Conservation (phyloP, 306 rosid species). For the Ziziphus jujuba region DNA sequence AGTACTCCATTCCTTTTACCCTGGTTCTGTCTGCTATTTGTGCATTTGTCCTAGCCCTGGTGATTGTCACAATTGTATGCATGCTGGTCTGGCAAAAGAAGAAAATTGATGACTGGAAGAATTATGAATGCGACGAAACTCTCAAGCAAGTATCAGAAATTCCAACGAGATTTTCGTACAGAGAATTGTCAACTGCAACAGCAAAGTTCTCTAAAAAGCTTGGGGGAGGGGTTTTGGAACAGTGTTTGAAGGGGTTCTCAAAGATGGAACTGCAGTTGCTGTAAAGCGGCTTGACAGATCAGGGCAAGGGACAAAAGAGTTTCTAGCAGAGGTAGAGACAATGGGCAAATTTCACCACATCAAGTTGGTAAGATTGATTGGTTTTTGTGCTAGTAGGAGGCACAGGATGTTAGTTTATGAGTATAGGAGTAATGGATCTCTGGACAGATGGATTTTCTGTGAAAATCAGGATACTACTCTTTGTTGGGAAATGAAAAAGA, state of each 20-base stretch:
- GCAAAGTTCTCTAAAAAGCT: background rate
- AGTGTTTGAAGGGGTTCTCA: conserved; percentile 9
- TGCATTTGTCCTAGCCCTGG: background rate
- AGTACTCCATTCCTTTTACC: background rate
- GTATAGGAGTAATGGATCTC: background rate
- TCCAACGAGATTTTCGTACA: background rate
- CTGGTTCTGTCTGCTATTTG: background rate
- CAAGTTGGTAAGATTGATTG: background rate
- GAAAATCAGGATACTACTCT: background rate
- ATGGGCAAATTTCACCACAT: background rate
- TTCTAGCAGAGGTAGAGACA: background rate
- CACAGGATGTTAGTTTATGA: background rate
- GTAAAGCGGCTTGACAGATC: background rate
- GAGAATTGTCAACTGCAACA: background rate
- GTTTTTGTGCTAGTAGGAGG: background rate
- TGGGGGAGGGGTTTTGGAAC: conserved; percentile 4
- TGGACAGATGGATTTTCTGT: background rate
- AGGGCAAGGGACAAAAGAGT: background rate
- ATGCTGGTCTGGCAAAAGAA: background rate
- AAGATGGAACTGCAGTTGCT: conserved; percentile 1
- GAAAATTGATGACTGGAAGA: background rate
- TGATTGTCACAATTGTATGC: background rate
- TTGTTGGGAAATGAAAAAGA: background rate
- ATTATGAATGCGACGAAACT: background rate
- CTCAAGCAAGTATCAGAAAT: background rate